Evolutionary conservation across 2,329 filamentous ascomycete genomes (phyloP), one percentile per base, ranked within the genome.

Genomic region (Hirsutella thompsonii): DNA sequence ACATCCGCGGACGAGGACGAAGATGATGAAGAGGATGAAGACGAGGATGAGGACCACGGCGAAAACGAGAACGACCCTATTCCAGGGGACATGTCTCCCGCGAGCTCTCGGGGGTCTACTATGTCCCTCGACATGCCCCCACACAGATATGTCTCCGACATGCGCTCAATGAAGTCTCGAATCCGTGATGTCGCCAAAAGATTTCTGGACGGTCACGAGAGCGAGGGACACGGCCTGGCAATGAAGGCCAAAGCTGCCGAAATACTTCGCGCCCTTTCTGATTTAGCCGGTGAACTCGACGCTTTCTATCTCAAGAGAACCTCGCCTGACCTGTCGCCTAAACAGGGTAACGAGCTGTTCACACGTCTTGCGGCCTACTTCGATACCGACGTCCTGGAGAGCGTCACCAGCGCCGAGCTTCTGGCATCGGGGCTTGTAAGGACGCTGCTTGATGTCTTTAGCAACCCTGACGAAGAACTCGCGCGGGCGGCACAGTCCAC

Each of bases 401-500:
- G 87, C 56, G 89, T 95, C 40, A 98, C 92, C 1, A 98, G 92
- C 60, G 89, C 90, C 37, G 92, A 98, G 57, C 68, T 98, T 26
- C 75, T 96, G 40, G 87, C 85, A 23, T 96, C 92, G 2, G 86
- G 88, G 16, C 77, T 98, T 42, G 89, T 98, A 10, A 78, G 85
- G 36, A 79, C 86, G 9, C 68, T 98, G 2, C 73, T 96, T 35
- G 76, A 84, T 26, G 75, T 94, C 9, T 88, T 98, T 55, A 84
- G 80, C 51, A 81, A 83, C 45, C 69, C 79, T 0, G 72, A 84
- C 49, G 73, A 79, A 42, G 60, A 66, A 35, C 54, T 79, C 28
- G 74, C 74, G 39, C 72, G 70, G 30, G 71, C 81, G 44, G 86
- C 89, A 34, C 81, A 88, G 49, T 79, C 85, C 3, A 79, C 83